Evolutionary conservation across 2,329 filamentous ascomycete genomes (phyloP), one percentile per base, ranked within the genome.

Genomic region (Ceratocystis variospora): DNA sequence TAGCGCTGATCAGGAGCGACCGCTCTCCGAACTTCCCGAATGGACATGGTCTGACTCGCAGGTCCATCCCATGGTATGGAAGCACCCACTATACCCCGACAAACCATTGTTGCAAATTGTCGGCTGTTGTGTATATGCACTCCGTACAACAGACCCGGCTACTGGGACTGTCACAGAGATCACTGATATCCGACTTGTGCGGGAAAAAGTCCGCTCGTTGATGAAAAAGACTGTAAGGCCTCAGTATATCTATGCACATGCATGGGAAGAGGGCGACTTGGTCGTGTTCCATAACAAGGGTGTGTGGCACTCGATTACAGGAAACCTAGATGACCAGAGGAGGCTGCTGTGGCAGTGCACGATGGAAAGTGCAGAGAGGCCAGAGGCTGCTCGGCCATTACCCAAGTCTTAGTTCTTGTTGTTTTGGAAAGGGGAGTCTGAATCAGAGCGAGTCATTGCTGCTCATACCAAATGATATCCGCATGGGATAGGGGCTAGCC

Each of bases 281-380:
- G 72, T 74, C 0, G 71, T 74, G 25, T 73, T 73, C 65, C 72
- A 74, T 66, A 75, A 75, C 65, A 69, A 71, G 44, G 73, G 73
- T 0, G 73, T 74, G 6, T 70, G 71, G 71, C 73, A 75, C 64
- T 72, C 69, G 46, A 74, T 74, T 59, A 73, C 73, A 6, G 73
- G 73, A 0, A 66, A 69, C 5, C 57, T 69, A 22, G 69, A 70
- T 12, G 64, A 66, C 6, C 53, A 66, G 15, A 71, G 72, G 67
- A 70, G 73, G 28, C 33, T 74, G 62, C 65, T 74, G 66, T 74
- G 73, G 72, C 73, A 75, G 65, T 71, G 70, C 48, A 72, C 69
- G 4, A 72, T 72, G 71, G 66, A 69, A 17, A 69, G 69, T 61
- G 66, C 63, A 6, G 61, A 61, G 25, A 31, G 22, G 19, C 66